Conservation (phyloP, 345 rosid genomes). For the Limnanthes douglasii region DNA sequence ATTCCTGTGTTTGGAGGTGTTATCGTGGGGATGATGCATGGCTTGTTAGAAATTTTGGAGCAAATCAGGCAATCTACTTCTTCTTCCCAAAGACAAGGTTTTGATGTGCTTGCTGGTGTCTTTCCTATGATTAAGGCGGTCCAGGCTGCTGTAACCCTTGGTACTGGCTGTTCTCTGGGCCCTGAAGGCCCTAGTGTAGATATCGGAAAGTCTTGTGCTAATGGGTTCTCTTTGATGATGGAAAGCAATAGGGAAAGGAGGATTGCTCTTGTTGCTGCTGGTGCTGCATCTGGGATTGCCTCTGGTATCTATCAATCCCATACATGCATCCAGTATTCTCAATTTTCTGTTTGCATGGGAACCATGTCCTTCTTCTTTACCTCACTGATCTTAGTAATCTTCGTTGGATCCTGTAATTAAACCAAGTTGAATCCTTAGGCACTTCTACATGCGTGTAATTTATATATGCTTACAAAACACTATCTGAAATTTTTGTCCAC, state of each 20-base stretch:
- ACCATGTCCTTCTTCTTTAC: no score
- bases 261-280: conserved; percentile 93
- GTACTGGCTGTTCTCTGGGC: conserved; percentile 95
- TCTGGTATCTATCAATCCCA: conserved; percentile 35
- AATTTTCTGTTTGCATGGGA: no score
- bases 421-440: no score
- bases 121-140: conserved; percentile 80
- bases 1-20: conserved; percentile 92
- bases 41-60: conserved; percentile 74
- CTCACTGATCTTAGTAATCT: no score
- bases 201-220: conserved; percentile 93
- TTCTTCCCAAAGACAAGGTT: conserved; percentile 55
- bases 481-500: no score
- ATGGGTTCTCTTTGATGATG: conserved; percentile 86
- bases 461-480: no score
- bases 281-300: conserved; percentile 97
- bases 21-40: conserved; percentile 97
- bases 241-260: conserved; percentile 93
- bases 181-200: conserved; percentile 99
- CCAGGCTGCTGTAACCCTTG: conserved; percentile 89
- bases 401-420: no score
- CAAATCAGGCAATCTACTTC: conserved; percentile 70
- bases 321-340: no score
- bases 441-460: no score
- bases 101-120: conserved; percentile 72